Percentiles rank a stretch among this genome's conserved stretches.
Evolutionary conservation across 2,329 filamentous ascomycete genomes (phyloP).

Genomic region (Fusarium nygamai): DNA sequence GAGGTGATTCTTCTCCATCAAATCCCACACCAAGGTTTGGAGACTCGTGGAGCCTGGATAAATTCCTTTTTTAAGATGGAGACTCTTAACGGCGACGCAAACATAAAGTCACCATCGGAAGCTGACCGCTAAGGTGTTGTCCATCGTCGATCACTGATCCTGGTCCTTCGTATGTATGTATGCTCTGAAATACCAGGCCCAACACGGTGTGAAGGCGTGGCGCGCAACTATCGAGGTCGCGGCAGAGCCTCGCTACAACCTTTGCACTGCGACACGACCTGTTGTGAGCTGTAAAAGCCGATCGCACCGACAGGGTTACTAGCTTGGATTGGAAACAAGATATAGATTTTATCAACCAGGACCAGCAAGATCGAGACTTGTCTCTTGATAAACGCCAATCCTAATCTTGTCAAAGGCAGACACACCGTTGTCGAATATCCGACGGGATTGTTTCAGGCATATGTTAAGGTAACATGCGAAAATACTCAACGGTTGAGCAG

Average conservation of each 20-base stretch:
- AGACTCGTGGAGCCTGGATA: constrained; percentile 24
- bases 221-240: constrained; percentile 29
- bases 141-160: constrained; percentile 33
- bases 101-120: constrained; percentile 11
- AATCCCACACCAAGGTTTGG: constrained; percentile 29
- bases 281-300: constrained; percentile 24
- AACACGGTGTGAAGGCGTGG: constrained; percentile 22
- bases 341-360: constrained; percentile 2
- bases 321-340: constrained; percentile 1
- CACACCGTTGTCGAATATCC: constrained; percentile 27
- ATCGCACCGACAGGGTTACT: constrained; percentile 12
- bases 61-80: constrained; percentile 22
- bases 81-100: constrained; percentile 14
- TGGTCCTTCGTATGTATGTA: constrained; percentile 27
- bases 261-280: constrained; percentile 20
- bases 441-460: constrained; percentile 41
- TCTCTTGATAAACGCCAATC: constrained; percentile 11
- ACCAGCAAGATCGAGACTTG: constrained; percentile 17
- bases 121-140: constrained; percentile 37
- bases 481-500: constrained; percentile 20
- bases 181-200: not conserved
- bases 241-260: constrained; percentile 12
- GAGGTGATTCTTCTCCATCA: constrained; percentile 28
- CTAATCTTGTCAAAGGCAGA: constrained; percentile 25
- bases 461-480: constrained; percentile 23